A percentile compares a stretch with the other conserved stretches of the same genome.
phyloP scores from a whole-genome alignment of 2,329 filamentous ascomycete genomes.

The Bipolaris gigantea region DNA sequence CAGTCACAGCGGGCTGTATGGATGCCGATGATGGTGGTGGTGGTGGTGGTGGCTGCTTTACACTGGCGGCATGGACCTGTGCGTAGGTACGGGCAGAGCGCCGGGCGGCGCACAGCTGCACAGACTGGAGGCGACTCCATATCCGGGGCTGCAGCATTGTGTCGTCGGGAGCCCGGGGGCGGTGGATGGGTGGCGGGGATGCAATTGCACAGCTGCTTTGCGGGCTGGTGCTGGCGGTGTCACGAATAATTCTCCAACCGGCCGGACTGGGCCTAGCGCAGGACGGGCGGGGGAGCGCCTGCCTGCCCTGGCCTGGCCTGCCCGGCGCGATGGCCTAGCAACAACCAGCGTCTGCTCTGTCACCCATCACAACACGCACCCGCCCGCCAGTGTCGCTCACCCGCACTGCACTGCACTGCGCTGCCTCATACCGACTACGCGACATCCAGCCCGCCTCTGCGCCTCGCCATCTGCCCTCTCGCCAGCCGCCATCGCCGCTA shows the following conservation, averaged over 20 bases:
- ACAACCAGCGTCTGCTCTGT: constrained; percentile 19
- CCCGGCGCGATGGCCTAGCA: constrained; percentile 18
- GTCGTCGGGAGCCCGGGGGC: constrained; percentile 14
- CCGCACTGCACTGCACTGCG: constrained; percentile 19
- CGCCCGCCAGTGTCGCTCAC: background rate
- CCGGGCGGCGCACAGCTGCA: constrained; percentile 53
- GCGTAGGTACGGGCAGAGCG: constrained; percentile 57
- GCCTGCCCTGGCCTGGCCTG: constrained; percentile 13
- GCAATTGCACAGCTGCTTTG: constrained; percentile 30
- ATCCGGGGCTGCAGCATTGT: constrained; percentile 69
- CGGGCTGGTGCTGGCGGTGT: constrained; percentile 20
- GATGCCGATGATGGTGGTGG: background rate
- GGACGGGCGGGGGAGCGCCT: constrained; percentile 8
- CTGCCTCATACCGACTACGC: constrained; percentile 18
- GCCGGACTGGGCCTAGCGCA: constrained; percentile 31
- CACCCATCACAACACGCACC: constrained; percentile 22
- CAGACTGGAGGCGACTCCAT: constrained; percentile 57
- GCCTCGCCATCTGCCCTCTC: background rate
- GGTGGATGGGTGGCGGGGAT: constrained; percentile 14
- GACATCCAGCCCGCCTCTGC: background rate
- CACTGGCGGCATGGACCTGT: constrained; percentile 46
- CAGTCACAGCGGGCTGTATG: constrained; percentile 40
- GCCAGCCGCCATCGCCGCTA: constrained; percentile 4
- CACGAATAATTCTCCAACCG: constrained; percentile 37
- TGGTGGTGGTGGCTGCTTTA: constrained; percentile 28